Percentiles rank a stretch among this genome's conserved stretches.
Evolutionary conservation across 495 filamentous ascomycete genomes (phyloP).

Genomic region (Xylaria acuta): DNA sequence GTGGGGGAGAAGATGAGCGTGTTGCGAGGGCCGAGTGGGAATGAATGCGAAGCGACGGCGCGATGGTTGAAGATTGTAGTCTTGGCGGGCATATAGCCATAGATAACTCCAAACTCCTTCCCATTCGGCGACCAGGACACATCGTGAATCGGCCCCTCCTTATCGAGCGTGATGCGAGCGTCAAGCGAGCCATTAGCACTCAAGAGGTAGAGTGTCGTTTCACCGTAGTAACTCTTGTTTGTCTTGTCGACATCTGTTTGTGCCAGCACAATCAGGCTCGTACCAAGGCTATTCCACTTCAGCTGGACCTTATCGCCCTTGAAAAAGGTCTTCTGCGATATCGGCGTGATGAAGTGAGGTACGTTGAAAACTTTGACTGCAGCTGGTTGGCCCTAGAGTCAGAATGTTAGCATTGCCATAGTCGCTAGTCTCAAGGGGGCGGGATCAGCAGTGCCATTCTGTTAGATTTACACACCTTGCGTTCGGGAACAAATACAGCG

Average conservation of each 20-base stretch:
- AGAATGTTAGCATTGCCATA: conserved; percentile 24
- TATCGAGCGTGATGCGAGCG: conserved; percentile 89
- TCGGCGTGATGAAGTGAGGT: conserved; percentile 76
- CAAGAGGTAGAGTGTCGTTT: conserved; percentile 95
- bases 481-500: conserved; percentile 92
- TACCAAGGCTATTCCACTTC: conserved; percentile 94
- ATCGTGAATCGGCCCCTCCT: conserved; percentile 97
- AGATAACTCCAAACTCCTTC: conserved; percentile 95
- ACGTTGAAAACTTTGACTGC: conserved; percentile 93
- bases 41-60: conserved; percentile 78
- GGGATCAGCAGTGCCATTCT: neutral
- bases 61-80: conserved; percentile 94
- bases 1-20: conserved; percentile 95
- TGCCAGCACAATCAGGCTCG: conserved; percentile 89
- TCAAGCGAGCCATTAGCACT: conserved; percentile 92
- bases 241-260: conserved; percentile 98
- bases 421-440: neutral
- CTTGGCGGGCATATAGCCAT: conserved; percentile 97
- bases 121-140: conserved; percentile 97
- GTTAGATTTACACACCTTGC: conserved; percentile 67
- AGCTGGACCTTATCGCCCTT: conserved; percentile 98
- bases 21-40: conserved; percentile 86
- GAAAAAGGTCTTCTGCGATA: conserved; percentile 98
- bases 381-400: conserved; percentile 79
- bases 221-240: conserved; percentile 98